phyloP scores from a whole-genome alignment of 2,329 filamentous ascomycete genomes.

The Ustulina deusta region DNA sequence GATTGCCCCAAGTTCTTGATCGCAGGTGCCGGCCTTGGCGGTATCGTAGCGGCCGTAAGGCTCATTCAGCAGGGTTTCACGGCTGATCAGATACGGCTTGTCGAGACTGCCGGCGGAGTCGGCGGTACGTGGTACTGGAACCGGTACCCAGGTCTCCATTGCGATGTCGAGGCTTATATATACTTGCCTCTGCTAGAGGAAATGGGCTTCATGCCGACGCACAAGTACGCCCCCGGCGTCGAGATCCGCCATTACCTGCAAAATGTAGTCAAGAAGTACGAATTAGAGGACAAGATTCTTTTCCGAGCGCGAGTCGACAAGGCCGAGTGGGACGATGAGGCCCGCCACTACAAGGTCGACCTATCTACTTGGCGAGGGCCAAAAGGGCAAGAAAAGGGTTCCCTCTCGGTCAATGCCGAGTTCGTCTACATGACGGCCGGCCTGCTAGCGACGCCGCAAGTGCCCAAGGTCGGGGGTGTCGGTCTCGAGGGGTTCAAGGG shows the following conservation, averaged over 20 bases:
- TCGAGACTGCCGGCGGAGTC: slow-evolving; percentile 59
- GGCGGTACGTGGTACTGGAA: slow-evolving; percentile 68
- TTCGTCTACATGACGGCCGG: slow-evolving; percentile 57
- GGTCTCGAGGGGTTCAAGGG: slow-evolving; percentile 58
- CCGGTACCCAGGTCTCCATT: slow-evolving; percentile 62
- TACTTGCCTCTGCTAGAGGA: slow-evolving; percentile 72
- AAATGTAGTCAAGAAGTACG: slow-evolving; percentile 58
- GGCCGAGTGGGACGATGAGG: slow-evolving; percentile 61
- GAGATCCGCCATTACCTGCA: slow-evolving; percentile 61
- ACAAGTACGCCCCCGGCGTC: slow-evolving; percentile 54
- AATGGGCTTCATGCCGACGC: slow-evolving; percentile 67
- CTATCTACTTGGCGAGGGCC: slow-evolving; percentile 48
- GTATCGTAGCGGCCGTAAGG: slow-evolving; percentile 46
- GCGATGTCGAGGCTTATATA: slow-evolving; percentile 70
- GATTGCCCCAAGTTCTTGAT: slow-evolving; percentile 49
- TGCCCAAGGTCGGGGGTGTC: slow-evolving; percentile 54
- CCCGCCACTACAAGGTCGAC: slow-evolving; percentile 44
- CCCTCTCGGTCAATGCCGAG: slow-evolving; percentile 53
- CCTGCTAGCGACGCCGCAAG: slow-evolving; percentile 56
- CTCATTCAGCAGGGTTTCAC: slow-evolving; percentile 53
- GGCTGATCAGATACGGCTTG: slow-evolving; percentile 55
- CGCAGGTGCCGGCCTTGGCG: slow-evolving; percentile 47
- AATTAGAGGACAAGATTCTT: slow-evolving; percentile 57
- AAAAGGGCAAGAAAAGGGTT: slow-evolving; percentile 40
- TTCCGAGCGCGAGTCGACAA: slow-evolving; percentile 60